Conservation (phyloP, 257 asterid genomes). For the Buddleja alternifolia region DNA sequence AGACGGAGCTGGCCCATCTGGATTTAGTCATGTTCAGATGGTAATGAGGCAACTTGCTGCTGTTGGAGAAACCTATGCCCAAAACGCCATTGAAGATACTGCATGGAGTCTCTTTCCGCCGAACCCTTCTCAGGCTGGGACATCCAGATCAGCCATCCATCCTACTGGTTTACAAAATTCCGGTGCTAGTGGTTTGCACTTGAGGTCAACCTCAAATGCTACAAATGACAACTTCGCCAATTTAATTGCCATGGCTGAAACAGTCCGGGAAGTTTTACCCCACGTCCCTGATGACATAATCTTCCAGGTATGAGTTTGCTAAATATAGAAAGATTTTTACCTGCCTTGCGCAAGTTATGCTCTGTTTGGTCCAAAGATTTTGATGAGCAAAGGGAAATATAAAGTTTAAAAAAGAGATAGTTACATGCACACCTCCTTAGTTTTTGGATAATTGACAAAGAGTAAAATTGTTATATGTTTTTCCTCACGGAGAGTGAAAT, state of each 20-base stretch:
- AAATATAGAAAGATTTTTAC: not conserved
- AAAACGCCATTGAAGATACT: conserved; percentile 69
- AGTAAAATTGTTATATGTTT: too few species aligned
- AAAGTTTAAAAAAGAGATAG: not conserved
- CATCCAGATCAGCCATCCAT: conserved; percentile 51
- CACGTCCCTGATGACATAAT: conserved; percentile 75
- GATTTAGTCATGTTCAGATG: conserved; percentile 79
- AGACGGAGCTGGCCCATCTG: conserved; percentile 81
- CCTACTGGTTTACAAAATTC: conserved; percentile 42
- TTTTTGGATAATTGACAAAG: not conserved
- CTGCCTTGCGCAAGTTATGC: not conserved
- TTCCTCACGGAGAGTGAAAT: too few species aligned
- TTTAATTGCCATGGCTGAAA: conserved; percentile 68
- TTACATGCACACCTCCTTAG: too few species aligned
- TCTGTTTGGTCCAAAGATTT: not conserved
- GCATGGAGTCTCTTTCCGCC: conserved; percentile 74
- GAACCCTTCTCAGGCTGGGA: conserved; percentile 68
- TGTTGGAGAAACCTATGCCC: conserved; percentile 81
- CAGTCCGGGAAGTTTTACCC: conserved; percentile 80
- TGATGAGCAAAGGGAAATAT: not conserved
- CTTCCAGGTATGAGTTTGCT: conserved; percentile 45
- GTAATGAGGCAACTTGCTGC: conserved; percentile 89
- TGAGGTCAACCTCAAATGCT: conserved; percentile 48
- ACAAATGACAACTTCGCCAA: conserved; percentile 50
- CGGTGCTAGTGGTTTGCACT: conserved; percentile 45